Base-by-base conservation (phyloP, 306 rosid genomes). In the Pyrus bretschneideri region DNA sequence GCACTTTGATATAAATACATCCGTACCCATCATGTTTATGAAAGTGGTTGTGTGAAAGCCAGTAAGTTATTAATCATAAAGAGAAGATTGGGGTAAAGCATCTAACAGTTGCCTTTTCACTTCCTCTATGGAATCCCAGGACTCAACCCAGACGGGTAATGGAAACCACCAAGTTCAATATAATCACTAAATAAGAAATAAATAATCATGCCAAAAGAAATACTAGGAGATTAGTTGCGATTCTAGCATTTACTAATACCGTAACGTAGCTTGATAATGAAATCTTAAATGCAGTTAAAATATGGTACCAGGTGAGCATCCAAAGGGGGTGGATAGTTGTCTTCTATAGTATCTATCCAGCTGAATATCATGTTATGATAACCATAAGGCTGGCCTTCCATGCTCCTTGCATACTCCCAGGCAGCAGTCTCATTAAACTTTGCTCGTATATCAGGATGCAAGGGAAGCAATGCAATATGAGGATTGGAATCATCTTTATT, bases 311-410 rank as follows among this genome's bases (percentile, higher is more conserved):
- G 35, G 81, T 96, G 91, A 74, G 99, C 91, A 87, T 96, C 99
- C 87, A 96, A 83, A 21, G 99, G 99, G 44, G 99, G 98, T 23
- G 99, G 99, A 82, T 91, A 96, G 81, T 96, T 96, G 46, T 72
- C 90, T 6, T 12, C 79, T 66, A 81, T 61, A 67, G 99, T 96
- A 79, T 96, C 99, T 76, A 96, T 96, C 99, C 99, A 96, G 83
- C 98, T 89, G 86, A 96, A 96, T 80, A 96, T 87, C 96, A 96
- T 35, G 85, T 96, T 96, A 81, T 96, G 99, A 85, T 89, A 96
- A 79, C 99, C 99, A 85, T 92, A 96, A 2, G 96, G 97, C 72
- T 85, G 82, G 38, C 97, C 98, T 35, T 59, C 84, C 99, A 96
- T 96, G 88, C 91, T 91, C 80, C 76, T 64, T 27, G 88, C 99